Evolutionary conservation across 108 stramenopile species (phyloP).

Genomic region (Nannochloropsis gaditana): DNA sequence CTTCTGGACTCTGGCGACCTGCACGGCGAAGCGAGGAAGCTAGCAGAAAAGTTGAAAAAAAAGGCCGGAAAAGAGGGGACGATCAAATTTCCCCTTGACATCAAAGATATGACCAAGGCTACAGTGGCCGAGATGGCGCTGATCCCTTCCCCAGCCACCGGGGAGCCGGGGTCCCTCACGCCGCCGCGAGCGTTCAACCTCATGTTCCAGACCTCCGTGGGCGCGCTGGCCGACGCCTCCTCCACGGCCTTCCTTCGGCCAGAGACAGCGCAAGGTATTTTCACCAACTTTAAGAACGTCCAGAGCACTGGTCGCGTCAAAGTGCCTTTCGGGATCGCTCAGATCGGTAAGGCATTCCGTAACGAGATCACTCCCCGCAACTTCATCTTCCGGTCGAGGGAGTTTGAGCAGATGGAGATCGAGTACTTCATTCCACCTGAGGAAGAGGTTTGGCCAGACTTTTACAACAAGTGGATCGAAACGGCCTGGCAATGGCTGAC

Average conservation of each 20-base stretch:
- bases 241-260: slow-evolving; percentile 84
- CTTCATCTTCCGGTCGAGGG: slow-evolving; percentile 91
- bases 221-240: slow-evolving; percentile 69
- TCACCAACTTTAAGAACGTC: slow-evolving; percentile 90
- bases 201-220: slow-evolving; percentile 93
- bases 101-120: slow-evolving; percentile 70
- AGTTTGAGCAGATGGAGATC: slow-evolving; percentile 96
- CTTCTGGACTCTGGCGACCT: slow-evolving; percentile 80
- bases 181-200: slow-evolving; percentile 91
- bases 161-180: slow-evolving; percentile 68
- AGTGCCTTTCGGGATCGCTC: slow-evolving; percentile 90
- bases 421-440: slow-evolving; percentile 46
- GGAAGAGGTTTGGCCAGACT: slow-evolving; percentile 33
- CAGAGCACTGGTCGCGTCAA: slow-evolving; percentile 64
- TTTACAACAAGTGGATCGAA: slow-evolving; percentile 76
- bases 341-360: slow-evolving; percentile 95
- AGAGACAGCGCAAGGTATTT: slow-evolving; percentile 97
- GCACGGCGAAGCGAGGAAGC: slow-evolving; percentile 68
- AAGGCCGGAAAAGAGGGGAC: slow-evolving; percentile 34
- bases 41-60: slow-evolving; percentile 58
- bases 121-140: slow-evolving; percentile 67
- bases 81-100: slow-evolving; percentile 54
- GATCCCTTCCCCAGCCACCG: slow-evolving; percentile 80
- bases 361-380: slow-evolving; percentile 96
- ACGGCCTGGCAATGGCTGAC: slow-evolving; percentile 64